phyloP scores from a whole-genome alignment of 345 rosid species.

The Ceriops decandra region DNA sequence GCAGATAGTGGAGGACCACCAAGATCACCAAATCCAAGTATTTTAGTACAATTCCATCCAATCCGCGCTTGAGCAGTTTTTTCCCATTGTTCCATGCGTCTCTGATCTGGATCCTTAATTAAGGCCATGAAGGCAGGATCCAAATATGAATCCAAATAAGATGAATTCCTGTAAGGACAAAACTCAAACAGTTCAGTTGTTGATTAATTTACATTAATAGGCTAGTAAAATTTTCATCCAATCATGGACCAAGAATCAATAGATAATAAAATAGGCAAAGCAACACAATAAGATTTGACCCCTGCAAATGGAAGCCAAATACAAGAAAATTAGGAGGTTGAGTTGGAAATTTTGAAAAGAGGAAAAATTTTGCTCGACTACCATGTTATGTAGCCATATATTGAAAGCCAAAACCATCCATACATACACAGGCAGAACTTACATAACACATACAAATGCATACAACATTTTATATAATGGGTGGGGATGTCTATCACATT shows the following conservation, averaged over 20 bases:
- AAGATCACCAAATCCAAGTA: constrained; percentile 90
- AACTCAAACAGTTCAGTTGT: constrained; percentile 9
- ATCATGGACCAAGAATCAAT: background rate
- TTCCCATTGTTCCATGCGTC: constrained; percentile 95
- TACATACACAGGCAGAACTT: background rate
- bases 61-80: constrained; percentile 75
- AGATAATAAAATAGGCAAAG: too few species aligned
- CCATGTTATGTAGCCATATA: too few species aligned
- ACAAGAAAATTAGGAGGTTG: too few species aligned
- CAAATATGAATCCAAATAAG: constrained; percentile 74
- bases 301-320: too few species aligned
- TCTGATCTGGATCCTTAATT: constrained; percentile 93
- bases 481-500: background rate
- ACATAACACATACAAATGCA: background rate
- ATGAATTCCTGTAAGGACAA: constrained; percentile 60
- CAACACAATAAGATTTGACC: too few species aligned
- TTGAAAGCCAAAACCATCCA: background rate
- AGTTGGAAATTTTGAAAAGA: too few species aligned
- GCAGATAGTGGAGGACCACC: constrained; percentile 76
- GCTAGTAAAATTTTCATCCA: constrained; percentile 1
- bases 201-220: constrained; percentile 1
- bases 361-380: too few species aligned
- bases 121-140: constrained; percentile 98
- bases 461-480: background rate
- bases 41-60: constrained; percentile 79